Base-by-base conservation (phyloP, 2,329 filamentous ascomycete genomes). In the Apiospora aurea region DNA sequence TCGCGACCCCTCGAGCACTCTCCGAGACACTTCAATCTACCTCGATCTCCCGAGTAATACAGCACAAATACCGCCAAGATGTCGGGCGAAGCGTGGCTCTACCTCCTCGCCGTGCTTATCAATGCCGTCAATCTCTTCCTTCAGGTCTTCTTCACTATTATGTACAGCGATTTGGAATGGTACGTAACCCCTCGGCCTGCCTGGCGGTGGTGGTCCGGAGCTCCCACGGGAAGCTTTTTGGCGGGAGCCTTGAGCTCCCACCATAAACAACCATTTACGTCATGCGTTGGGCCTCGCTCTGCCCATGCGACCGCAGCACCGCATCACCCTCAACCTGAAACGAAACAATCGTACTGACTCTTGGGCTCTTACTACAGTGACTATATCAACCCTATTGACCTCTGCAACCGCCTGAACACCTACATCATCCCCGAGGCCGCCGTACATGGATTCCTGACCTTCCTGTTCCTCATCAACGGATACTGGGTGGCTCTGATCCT, bases 131-230 rank as follows among this genome's bases (percentile, higher is more conserved):
- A 99, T 89, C 90, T 99, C 81, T 99, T 99, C 86, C 90, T 99
- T 72, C 97, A 99, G 87, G 96, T 99, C 79, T 99, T 99, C 90
- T 99, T 99, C 88, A 99, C 96, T 72, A 99, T 99, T 82, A 99
- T 99, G 97, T 99, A 98, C 87, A 97, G 94, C 85, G 96, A 99
- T 89, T 86, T 99, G 80, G 96, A 99, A 93, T 99, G 96, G 95
- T 97, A 87, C 81, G 94, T 88, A 61, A 34, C 43, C 49, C 64
- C 46, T 72, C 47, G n/a, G 70, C 68, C 72, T 78, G 72, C 73
- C 70, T 57, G 24, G 18, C 69, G 57, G 51, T 70, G 34, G 38
- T 51, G 47, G 69, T 49, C 29, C 41, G 26, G 44, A 46, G 69
- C 69, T 51, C 34, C 47, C 49, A 66, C 14, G 21, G 53, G 29